These are phyloP conservation scores for Vanderwaltozyma yarrowii DNA, from an alignment of 805 yeast genomes.

Conservation along the genomic window DNA sequence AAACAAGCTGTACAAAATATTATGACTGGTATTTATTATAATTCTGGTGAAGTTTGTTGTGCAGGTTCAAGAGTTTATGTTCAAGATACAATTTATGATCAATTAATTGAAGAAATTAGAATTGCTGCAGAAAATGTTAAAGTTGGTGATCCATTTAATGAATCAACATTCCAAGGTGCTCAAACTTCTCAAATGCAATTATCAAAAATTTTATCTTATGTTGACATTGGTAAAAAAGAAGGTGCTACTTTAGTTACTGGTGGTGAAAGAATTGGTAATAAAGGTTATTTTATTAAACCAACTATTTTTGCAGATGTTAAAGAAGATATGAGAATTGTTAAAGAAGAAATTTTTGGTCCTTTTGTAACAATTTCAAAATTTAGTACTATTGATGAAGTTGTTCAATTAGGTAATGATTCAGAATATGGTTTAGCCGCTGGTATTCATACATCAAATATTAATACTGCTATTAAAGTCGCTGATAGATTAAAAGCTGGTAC, in stretches of 20 bases:
- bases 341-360: conserved; percentile 91
- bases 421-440: conserved; percentile 85
- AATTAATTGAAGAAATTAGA: conserved; percentile 49
- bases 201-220: conserved; percentile 52
- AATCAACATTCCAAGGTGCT: conserved; percentile 61
- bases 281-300: conserved; percentile 69
- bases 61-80: conserved; percentile 85
- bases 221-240: conserved; percentile 52
- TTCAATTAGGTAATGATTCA: conserved; percentile 64
- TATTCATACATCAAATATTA: conserved; percentile 62
- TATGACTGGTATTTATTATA: conserved; percentile 69
- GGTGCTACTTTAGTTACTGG: conserved; percentile 71
- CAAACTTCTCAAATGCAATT: conserved; percentile 62
- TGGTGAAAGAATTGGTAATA: conserved; percentile 63
- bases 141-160: conserved; percentile 75
- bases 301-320: conserved; percentile 78
- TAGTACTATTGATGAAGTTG: conserved; percentile 61
- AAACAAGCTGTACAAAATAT: conserved; percentile 55
- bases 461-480: conserved; percentile 58
- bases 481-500: conserved; percentile 67
- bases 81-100: conserved; percentile 62
- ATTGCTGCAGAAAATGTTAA: conserved; percentile 39
- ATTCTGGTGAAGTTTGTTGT: conserved; percentile 90
- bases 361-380: conserved; percentile 71
- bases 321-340: conserved; percentile 63